These are phyloP conservation scores for Phyllostachys edulis DNA, from an alignment of 176 grass and related monocot genomes.

Conservation along the genomic window DNA sequence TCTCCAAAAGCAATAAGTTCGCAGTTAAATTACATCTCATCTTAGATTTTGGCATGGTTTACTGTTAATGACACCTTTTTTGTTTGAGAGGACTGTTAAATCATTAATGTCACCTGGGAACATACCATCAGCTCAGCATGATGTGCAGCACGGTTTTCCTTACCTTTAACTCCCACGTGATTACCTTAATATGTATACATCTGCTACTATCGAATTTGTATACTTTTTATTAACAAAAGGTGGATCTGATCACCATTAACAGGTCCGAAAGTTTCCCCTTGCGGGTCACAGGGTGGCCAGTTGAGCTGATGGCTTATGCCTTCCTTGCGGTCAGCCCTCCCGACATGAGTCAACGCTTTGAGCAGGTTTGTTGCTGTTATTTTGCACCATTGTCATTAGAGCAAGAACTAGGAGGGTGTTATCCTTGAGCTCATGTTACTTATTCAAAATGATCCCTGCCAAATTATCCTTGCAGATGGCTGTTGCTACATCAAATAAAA, in stretches of 20 bases:
- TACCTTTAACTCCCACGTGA: conserved; percentile 8
- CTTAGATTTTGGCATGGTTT: conserved; percentile 8
- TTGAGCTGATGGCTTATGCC: conserved; percentile 97
- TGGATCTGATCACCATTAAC: conserved; percentile 35
- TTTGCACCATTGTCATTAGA: conserved; percentile 2
- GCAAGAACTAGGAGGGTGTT: neutral
- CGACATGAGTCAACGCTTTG: conserved; percentile 62
- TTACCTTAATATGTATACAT: conserved; percentile 14
- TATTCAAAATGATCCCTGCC: neutral
- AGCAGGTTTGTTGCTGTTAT: conserved; percentile 59
- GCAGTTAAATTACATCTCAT: neutral
- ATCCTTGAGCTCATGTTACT: conserved; percentile 17
- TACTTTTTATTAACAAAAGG: conserved; percentile 25
- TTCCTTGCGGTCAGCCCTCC: conserved; percentile 88
- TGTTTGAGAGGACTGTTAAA: neutral
- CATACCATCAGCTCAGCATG: neutral
- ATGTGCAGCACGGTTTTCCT: conserved; percentile 2
- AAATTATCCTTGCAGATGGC: conserved; percentile 71
- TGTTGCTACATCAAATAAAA: conserved; percentile 73
- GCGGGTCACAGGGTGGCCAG: conserved; percentile 86
- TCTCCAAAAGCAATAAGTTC: conserved; percentile 4
- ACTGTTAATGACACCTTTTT: neutral
- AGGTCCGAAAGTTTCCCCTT: conserved; percentile 87
- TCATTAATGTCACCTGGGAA: neutral
- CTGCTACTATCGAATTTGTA: conserved; percentile 2